These are phyloP conservation scores for Alternaria ventricosa DNA, from an alignment of 2,329 filamentous ascomycete genomes.

Conservation along the genomic window DNA sequence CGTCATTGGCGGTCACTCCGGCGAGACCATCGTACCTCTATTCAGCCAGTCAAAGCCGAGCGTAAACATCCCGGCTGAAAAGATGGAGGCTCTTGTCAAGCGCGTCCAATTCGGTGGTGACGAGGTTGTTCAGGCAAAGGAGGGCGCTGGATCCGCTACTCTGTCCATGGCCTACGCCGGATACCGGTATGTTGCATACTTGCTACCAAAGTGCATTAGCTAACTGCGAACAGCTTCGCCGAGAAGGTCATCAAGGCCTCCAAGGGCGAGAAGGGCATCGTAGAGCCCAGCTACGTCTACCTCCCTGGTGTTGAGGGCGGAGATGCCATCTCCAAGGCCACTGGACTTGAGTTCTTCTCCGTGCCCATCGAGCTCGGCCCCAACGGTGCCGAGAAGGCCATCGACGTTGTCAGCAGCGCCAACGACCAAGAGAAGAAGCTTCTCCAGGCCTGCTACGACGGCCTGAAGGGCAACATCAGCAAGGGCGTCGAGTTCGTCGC, in stretches of 20 bases:
- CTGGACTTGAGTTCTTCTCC: conserved; percentile 91
- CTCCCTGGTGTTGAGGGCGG: conserved; percentile 88
- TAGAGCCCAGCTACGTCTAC: conserved; percentile 96
- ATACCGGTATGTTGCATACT: conserved; percentile 59
- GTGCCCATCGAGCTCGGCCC: conserved; percentile 91
- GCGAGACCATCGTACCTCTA: conserved; percentile 96
- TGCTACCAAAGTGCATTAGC: neutral
- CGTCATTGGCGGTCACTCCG: conserved; percentile 96
- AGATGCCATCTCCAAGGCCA: conserved; percentile 82
- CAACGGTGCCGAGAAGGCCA: conserved; percentile 83
- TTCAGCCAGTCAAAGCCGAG: conserved; percentile 88
- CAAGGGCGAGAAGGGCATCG: conserved; percentile 88
- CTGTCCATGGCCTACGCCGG: conserved; percentile 96
- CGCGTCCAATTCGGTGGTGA: conserved; percentile 98
- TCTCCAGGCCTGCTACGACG: conserved; percentile 75
- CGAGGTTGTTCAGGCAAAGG: conserved; percentile 94
- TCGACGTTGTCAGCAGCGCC: conserved; percentile 77
- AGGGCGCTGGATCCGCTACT: conserved; percentile 86
- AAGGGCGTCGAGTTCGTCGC: conserved; percentile 92
- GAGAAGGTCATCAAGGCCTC: conserved; percentile 90
- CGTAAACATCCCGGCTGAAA: conserved; percentile 83
- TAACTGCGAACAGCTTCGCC: conserved; percentile 67
- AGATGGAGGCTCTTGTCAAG: conserved; percentile 88
- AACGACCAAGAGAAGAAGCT: conserved; percentile 90
- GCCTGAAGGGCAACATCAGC: conserved; percentile 88